These are phyloP conservation scores for Saccharomyces paradoxus DNA, from an alignment of 805 yeast species.

Conservation along the genomic window DNA sequence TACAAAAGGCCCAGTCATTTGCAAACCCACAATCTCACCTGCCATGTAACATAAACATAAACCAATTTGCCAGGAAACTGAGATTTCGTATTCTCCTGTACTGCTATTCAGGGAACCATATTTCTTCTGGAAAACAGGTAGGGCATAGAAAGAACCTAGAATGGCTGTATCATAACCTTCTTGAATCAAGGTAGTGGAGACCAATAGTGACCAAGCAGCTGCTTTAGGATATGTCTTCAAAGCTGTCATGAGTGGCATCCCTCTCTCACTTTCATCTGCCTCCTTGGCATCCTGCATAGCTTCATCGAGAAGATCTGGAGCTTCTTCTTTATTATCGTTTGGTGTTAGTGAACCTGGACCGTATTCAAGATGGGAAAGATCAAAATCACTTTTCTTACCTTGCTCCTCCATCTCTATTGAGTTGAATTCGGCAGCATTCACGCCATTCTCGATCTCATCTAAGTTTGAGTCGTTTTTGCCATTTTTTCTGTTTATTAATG, in stretches of 20 bases:
- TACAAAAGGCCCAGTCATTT: slow-evolving; percentile 37
- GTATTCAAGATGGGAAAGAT: no score
- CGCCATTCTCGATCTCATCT: no score
- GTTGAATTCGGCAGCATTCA: no score
- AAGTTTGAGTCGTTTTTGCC: no score
- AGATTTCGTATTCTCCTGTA: slow-evolving; percentile 28
- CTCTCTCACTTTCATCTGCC: no score
- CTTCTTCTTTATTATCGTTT: no score
- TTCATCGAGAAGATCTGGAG: no score
- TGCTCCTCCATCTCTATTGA: no score
- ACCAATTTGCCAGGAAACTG: slow-evolving; percentile 38
- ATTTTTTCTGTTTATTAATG: no score
- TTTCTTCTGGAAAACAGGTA: slow-evolving; percentile 37
- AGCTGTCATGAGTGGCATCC: slow-evolving; percentile 30
- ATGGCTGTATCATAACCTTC: slow-evolving; percentile 42
- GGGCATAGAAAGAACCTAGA: slow-evolving; percentile 37
- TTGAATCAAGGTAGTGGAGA: slow-evolving; percentile 40
- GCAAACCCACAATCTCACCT: slow-evolving; percentile 42
- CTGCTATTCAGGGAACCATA: slow-evolving; percentile 32
- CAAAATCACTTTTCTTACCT: no score
- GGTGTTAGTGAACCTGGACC: no score
- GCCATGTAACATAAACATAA: slow-evolving; percentile 21
- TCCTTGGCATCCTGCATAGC: no score
- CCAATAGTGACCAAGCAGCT: slow-evolving; percentile 40
- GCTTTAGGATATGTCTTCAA: slow-evolving; percentile 38